Percentiles rank a stretch among this genome's conserved stretches.
phyloP scores from a whole-genome alignment of 257 asterid genomes.

The Gentiana dahurica region DNA sequence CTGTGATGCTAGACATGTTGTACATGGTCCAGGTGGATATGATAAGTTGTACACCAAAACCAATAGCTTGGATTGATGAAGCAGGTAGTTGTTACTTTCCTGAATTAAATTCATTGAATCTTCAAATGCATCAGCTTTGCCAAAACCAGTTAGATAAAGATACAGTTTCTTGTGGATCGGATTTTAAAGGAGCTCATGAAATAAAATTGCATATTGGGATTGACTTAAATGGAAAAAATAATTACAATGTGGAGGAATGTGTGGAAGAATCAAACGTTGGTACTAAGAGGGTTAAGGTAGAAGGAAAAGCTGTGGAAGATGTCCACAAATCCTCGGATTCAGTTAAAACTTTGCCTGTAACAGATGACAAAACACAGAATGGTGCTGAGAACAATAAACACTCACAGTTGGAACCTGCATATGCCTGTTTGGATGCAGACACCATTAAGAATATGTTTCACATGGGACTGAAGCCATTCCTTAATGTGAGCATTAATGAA shows the following conservation, averaged over 20 bases:
- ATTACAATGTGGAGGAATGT: constrained; percentile 13
- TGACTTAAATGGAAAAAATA: constrained; percentile 10
- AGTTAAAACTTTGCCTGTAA: not conserved
- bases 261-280: constrained; percentile 21
- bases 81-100: constrained; percentile 22
- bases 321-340: not conserved
- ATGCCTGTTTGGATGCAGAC: constrained; percentile 1
- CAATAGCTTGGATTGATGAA: constrained; percentile 32
- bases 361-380: not conserved
- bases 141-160: not conserved
- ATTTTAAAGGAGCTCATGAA: constrained; percentile 14
- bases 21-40: constrained; percentile 19
- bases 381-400: constrained; percentile 1
- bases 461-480: constrained; percentile 9
- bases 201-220: constrained; percentile 22
- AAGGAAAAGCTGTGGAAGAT: not conserved
- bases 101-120: constrained; percentile 3
- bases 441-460: constrained; percentile 14
- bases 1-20: constrained; percentile 14
- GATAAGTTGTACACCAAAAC: constrained; percentile 14
- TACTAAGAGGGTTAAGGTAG: constrained; percentile 9
- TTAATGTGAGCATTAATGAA: constrained; percentile 7
- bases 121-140: constrained; percentile 2
- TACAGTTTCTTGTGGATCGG: constrained; percentile 1
- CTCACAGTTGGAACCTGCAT: not conserved